Evolutionary conservation across 495 filamentous ascomycete genomes (phyloP), one percentile per base, ranked within the genome.

Genomic region (Gamarada debralockiae): DNA sequence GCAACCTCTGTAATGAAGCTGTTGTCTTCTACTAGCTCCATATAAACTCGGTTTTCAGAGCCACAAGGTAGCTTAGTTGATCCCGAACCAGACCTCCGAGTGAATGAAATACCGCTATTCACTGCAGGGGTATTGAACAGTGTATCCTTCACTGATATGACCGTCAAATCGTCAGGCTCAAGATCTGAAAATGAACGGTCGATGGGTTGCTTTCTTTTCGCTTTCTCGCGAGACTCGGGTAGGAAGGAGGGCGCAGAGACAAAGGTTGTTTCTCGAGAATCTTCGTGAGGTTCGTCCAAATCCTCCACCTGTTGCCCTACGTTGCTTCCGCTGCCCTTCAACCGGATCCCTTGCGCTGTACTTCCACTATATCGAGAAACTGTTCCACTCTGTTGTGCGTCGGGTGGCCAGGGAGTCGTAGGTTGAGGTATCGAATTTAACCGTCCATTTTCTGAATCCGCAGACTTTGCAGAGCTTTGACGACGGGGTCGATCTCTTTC

Each of bases 1-100:
- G 52, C 59, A 12, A 62, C 52, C 31, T 58, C 55, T 36, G 59
- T 62, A 20, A 62, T 33, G 37, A 62, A 62, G 25, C 52, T 58
- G 12, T 50, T n/a, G 21, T 44, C 53, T 20, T 50, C 45, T 25
- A 7, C 10, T 5, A n/a, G 2, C 20, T 31, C n/a, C 5, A 29
- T 21, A 27, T 6, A 24, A 45, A 12, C 39, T 20, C 43, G 15
- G 18, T n/a, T 33, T 18, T 25, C 12, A 9, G 14, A 3, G 6
- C 20, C 18, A 8, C 2, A 44, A 42, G 53, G 46, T 39, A 56
- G 39, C 33, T 45, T 36, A 38, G n/a, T 27, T 17, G 37, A 54
- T 20, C 9, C 21, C 13, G 42, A 52, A 13, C n/a, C 21, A 7
- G 46, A 24, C 15, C 2, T 21, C 15, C 21, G 10, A 36, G 9